Evolutionary conservation across 108 stramenopile species (phyloP).

Genomic region (Fistulifera solaris): DNA sequence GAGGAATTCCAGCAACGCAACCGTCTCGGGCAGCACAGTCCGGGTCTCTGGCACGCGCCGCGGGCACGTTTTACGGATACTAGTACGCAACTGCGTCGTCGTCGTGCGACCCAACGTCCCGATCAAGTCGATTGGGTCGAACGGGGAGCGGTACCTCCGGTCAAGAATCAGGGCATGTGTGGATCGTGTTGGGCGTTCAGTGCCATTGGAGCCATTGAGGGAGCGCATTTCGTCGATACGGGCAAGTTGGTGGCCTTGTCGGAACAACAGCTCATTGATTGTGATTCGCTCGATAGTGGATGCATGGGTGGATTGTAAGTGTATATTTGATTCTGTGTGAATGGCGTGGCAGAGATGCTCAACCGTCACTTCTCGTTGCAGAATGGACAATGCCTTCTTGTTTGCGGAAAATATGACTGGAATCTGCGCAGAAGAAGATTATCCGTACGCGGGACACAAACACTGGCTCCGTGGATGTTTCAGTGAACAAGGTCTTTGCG

Average conservation of each 20-base stretch:
- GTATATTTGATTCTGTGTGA: too few species aligned
- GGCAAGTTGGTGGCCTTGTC: constrained; percentile 76
- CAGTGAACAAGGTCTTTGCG: too few species aligned
- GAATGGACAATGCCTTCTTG: constrained; percentile 90
- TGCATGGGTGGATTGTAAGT: constrained; percentile 78
- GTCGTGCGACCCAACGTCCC: constrained; percentile 23
- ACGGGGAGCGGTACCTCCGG: constrained; percentile 74
- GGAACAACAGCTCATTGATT: constrained; percentile 93
- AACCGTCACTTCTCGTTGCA: too few species aligned
- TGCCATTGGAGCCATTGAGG: constrained; percentile 89
- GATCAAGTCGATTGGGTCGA: constrained; percentile 72
- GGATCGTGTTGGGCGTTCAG: constrained; percentile 93
- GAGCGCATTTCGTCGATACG: constrained; percentile 74
- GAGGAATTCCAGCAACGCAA: constrained; percentile 71
- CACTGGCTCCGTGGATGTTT: too few species aligned
- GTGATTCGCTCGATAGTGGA: constrained; percentile 79
- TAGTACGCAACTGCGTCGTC: constrained; percentile 6
- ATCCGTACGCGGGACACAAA: constrained; percentile 67
- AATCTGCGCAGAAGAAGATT: constrained; percentile 83
- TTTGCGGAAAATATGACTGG: constrained; percentile 74
- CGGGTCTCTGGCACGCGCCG: constrained; percentile 14
- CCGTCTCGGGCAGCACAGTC: constrained; percentile 34
- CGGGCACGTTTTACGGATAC: too few species aligned
- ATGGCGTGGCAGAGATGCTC: too few species aligned
- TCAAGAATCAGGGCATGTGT: constrained; percentile 91